Conservation (phyloP, 768 basidiomycete species). For the Collybiopsis luxurians region DNA sequence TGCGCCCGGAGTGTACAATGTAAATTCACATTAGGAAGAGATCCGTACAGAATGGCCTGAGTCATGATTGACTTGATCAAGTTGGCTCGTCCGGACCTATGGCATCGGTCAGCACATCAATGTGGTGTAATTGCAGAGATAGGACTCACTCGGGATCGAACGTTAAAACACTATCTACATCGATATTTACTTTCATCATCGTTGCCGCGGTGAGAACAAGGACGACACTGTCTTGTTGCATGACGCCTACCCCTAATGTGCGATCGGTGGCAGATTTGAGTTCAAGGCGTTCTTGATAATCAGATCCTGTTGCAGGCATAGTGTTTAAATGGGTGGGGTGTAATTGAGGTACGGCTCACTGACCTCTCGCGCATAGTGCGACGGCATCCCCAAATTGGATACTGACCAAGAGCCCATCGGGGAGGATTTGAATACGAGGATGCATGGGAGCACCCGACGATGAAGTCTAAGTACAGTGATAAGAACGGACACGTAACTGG, state of each 20-base stretch:
- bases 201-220: slow-evolving; percentile 65
- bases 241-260: slow-evolving; percentile 68
- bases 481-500: not conserved
- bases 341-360: not conserved
- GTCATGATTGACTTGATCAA: slow-evolving; percentile 79
- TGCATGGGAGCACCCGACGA: slow-evolving; percentile 69
- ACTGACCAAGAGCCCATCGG: slow-evolving; percentile 55
- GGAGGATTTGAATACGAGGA: slow-evolving; percentile 60
- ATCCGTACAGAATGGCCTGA: slow-evolving; percentile 78
- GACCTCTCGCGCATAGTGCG: slow-evolving; percentile 68
- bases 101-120: not conserved
- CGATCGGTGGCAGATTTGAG: slow-evolving; percentile 66
- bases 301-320: slow-evolving; percentile 46
- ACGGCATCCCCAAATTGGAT: slow-evolving; percentile 79
- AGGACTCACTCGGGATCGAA: slow-evolving; percentile 63
- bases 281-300: slow-evolving; percentile 70
- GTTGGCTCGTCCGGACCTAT: slow-evolving; percentile 52
- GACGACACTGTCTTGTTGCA: slow-evolving; percentile 44
- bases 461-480: slow-evolving; percentile 45
- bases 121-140: too few relatives aligned
- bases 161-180: slow-evolving; percentile 55
- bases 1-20: too few relatives aligned
- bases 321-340: not conserved
- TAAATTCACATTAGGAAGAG: slow-evolving; percentile 52
- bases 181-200: slow-evolving; percentile 65